Base-by-base conservation (phyloP, 2,329 filamentous ascomycete genomes). In the Teratosphaeria destructans region DNA sequence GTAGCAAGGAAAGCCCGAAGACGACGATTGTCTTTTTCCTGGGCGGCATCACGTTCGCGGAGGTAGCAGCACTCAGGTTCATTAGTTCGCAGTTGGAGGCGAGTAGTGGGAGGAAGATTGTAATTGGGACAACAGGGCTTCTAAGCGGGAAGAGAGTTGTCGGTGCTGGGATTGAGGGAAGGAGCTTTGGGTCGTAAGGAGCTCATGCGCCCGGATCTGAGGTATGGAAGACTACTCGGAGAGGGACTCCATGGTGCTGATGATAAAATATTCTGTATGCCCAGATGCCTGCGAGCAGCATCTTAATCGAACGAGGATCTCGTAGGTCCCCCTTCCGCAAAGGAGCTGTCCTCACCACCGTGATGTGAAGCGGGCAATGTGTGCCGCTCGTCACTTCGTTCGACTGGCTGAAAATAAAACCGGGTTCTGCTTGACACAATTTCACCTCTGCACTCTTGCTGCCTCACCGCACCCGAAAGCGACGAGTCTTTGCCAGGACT, bases 1-100 rank as follows among this genome's bases (percentile, higher is more conserved):
- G 91, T 0, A 85, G 79, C 55, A 82, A 83, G 57, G 70, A 71
- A 35, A 71, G 70, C 2, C 68, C 72, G 54, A 95, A 96, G 78
- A 93, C 89, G 0, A 87, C 95, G 0, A 89, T 96, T 70, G 86
- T 99, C n/a, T 95, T 97, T 66, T 97, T 97, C 75, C 78, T 99
- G 19, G 94, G 94, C n/a, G 95, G 94, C 1, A 89, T 99, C 59
- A 96, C 91, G 0, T 96, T 95, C 71, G 93, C 94, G 0, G 94
- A 99, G 75, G 93, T 99, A 72, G 91, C 95, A 49, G 94, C 95
- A 23, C 73, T 99, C 71, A 82, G 95, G 58, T 97, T 96, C 71
- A 87, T 99, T 66, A 90, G 89, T 10, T 85, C 85, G 71, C 86
- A 93, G 73, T 62, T 79, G 60, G 73, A 84, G 83, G 75, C 71